A percentile compares a stretch with the other conserved stretches of the same genome.
phyloP scores from a whole-genome alignment of 495 filamentous ascomycete species.

The Aspergillus hancockii region DNA sequence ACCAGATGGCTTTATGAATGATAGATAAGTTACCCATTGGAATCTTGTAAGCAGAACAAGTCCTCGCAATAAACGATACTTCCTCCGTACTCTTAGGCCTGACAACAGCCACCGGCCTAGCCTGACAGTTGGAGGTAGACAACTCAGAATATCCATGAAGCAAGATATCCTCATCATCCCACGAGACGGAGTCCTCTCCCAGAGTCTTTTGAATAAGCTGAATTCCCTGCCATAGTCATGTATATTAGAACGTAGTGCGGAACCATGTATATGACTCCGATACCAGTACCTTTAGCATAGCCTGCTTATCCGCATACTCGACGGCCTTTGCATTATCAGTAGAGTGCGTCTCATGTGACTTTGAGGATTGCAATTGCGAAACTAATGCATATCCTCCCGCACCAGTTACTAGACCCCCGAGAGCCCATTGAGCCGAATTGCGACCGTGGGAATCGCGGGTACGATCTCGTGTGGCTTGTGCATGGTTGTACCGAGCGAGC shows the following conservation, averaged over 20 bases:
- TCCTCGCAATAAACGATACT: constrained; percentile 67
- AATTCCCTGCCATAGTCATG: not conserved
- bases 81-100: constrained; percentile 73
- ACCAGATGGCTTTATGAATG: not conserved
- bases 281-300: not conserved
- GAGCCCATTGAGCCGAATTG: not conserved
- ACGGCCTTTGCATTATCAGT: not conserved
- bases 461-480: not conserved
- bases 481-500: not conserved
- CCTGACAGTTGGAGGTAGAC: constrained; percentile 71
- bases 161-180: constrained; percentile 71
- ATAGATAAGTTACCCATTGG: constrained; percentile 52
- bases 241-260: not conserved
- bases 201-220: not conserved
- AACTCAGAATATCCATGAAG: constrained; percentile 79
- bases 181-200: constrained; percentile 67
- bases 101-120: constrained; percentile 67
- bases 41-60: constrained; percentile 71
- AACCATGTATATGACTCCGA: not conserved
- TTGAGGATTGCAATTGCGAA: not conserved
- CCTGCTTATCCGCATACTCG: not conserved
- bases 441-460: not conserved
- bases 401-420: not conserved
- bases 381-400: not conserved
- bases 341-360: not conserved